Percentiles rank a stretch among this genome's conserved stretches.
These are phyloP conservation scores for Aureobasidium subglaciale DNA, from an alignment of 2,329 filamentous ascomycete species.

Conservation along the genomic window DNA sequence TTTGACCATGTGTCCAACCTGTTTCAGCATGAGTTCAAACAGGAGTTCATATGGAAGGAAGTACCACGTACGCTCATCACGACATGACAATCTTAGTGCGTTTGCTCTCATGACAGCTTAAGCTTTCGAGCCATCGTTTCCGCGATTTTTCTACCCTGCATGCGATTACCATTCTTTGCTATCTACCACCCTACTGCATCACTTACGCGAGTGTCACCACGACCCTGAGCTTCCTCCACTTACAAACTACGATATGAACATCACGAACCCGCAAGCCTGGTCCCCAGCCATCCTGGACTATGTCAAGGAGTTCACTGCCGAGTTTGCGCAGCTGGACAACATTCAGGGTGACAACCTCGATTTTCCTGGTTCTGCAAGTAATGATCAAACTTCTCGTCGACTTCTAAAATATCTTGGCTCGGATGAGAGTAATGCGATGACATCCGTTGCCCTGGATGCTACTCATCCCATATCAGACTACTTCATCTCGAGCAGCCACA, in stretches of 20 bases:
- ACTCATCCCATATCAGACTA: slow-evolving; percentile 69
- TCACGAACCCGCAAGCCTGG: neutral
- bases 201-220: neutral
- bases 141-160: neutral
- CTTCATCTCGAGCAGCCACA: slow-evolving; percentile 91
- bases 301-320: neutral
- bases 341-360: neutral
- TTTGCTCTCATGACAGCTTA: neutral
- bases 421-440: slow-evolving; percentile 40
- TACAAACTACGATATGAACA: neutral
- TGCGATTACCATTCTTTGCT: neutral
- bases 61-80: neutral
- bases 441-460: slow-evolving; percentile 29
- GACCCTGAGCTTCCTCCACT: neutral
- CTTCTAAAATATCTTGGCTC: slow-evolving; percentile 44
- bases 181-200: neutral
- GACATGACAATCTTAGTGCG: neutral
- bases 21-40: neutral
- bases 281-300: slow-evolving; percentile 6
- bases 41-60: slow-evolving; percentile 7
- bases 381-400: slow-evolving; percentile 27
- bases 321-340: neutral
- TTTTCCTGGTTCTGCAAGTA: neutral
- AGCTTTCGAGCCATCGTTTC: neutral
- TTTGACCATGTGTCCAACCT: slow-evolving; percentile 4